Percentiles rank a stretch among this genome's conserved stretches.
Evolutionary conservation across 805 yeast genomes (phyloP).

Genomic region (Myxozyma geophila): DNA sequence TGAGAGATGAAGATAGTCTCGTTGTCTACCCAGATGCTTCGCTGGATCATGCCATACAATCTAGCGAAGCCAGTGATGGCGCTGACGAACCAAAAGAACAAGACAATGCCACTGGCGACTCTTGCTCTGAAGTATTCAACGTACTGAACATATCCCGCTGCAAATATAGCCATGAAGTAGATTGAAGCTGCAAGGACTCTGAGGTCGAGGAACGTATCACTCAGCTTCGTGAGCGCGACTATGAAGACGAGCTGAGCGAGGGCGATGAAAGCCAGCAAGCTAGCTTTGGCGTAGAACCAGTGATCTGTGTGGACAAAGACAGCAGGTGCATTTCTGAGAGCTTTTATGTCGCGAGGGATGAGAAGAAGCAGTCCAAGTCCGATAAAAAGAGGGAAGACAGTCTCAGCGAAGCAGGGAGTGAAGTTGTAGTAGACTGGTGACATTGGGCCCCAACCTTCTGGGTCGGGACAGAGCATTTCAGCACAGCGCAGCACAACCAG

Average conservation of each 20-base stretch:
- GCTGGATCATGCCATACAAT: constrained; percentile 30
- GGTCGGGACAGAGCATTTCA: constrained; percentile 32
- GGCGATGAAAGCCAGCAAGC: constrained; percentile 1
- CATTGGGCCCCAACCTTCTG: constrained; percentile 49
- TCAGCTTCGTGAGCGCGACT: constrained; percentile 31
- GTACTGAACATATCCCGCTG: constrained; percentile 56
- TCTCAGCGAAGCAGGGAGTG: constrained; percentile 48
- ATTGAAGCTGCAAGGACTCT: constrained; percentile 47
- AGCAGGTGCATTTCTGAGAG: constrained; percentile 3
- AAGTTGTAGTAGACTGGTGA: constrained; percentile 40
- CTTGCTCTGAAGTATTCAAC: constrained; percentile 68
- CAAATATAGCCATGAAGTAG: constrained; percentile 51
- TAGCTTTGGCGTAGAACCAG: constrained; percentile 18
- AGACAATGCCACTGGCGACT: constrained; percentile 67
- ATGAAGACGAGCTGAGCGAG: constrained; percentile 21
- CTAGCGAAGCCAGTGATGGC: constrained; percentile 42
- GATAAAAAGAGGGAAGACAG: constrained; percentile 43
- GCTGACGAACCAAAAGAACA: constrained; percentile 72
- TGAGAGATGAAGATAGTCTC: constrained; percentile 5
- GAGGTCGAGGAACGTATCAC: constrained; percentile 42
- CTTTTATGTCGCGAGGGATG: constrained; percentile 18
- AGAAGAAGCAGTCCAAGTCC: constrained; percentile 29
- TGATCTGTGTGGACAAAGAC: constrained; percentile 3
- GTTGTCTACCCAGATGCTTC: constrained; percentile 8
- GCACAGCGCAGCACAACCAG: too few species aligned